Evolutionary conservation across 164 flowering plant species (phyloP).

Genomic region (Saururus chinensis): DNA sequence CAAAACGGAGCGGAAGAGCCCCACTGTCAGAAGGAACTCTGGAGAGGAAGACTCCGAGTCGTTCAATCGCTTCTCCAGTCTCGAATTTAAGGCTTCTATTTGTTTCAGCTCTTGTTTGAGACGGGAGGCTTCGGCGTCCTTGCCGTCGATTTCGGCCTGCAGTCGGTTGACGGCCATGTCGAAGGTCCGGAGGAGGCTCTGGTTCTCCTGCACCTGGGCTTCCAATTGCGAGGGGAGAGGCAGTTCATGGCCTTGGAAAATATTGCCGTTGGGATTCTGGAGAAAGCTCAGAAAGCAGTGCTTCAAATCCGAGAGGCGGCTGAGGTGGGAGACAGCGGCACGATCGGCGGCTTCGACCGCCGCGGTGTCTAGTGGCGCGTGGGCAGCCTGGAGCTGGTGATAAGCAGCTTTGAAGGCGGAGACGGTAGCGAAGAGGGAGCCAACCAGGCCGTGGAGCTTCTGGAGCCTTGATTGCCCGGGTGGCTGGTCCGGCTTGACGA

Average conservation of each 20-base stretch:
- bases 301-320: constrained; percentile 55
- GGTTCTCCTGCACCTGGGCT: constrained; percentile 90
- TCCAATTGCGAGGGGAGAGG: constrained; percentile 53
- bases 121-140: constrained; percentile 40
- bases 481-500: constrained; percentile 8
- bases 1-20: constrained; percentile 58
- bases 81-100: constrained; percentile 30
- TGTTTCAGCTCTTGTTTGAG: constrained; percentile 46
- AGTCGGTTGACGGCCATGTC: constrained; percentile 54
- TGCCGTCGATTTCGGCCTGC: constrained; percentile 69
- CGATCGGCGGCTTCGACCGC: constrained; percentile 49
- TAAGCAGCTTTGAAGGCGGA: constrained; percentile 90
- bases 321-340: constrained; percentile 48
- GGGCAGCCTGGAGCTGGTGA: constrained; percentile 78
- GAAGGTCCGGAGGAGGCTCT: constrained; percentile 62
- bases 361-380: constrained; percentile 60
- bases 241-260: constrained; percentile 23
- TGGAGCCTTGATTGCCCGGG: constrained; percentile 28
- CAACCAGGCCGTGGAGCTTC: constrained; percentile 28
- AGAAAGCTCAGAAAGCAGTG: no score
- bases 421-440: constrained; percentile 63
- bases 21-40: constrained; percentile 42
- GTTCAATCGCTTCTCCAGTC: constrained; percentile 33
- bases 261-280: no score
- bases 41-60: constrained; percentile 12